Base-by-base conservation (phyloP, 148 eudicot species). In the Linanthus parryae region DNA sequence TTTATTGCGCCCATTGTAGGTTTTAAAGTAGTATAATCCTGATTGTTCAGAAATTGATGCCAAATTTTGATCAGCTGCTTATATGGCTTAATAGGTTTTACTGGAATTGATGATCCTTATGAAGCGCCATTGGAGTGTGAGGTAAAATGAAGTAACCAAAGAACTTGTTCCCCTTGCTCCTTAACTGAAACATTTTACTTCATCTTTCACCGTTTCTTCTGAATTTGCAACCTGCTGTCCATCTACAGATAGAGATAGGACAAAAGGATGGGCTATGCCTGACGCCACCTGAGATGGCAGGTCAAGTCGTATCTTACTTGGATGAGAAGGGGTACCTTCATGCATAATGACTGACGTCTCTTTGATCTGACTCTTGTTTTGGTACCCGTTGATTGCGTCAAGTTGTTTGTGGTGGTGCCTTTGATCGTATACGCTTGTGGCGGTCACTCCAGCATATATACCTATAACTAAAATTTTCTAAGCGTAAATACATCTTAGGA, bases 21-120 rank as follows among this genome's bases (percentile, higher is more conserved):
- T n/a, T n/a, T n/a, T n/a, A n/a, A n/a, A n/a, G n/a, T n/a, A n/a
- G n/a, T n/a, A n/a, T n/a, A n/a, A n/a, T n/a, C n/a, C n/a, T n/a
- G n/a, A n/a, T n/a, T n/a, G n/a, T n/a, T n/a, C n/a, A n/a, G n/a
- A n/a, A n/a, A n/a, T n/a, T n/a, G n/a, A n/a, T n/a, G n/a, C n/a
- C n/a, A n/a, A n/a, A n/a, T n/a, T n/a, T n/a, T n/a, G n/a, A n/a
- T 30, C 14, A 30, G n/a, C 41, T 43, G 41, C 34, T 21, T 33
- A 17, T 34, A 33, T 24, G 47, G 29, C 18, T 30, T 28, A 23
- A 13, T 83, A 90, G 97, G 95, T 58, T 90, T 90, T 76, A 90
- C 97, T 52, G 97, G 97, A 37, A 83, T 90, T 21, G 95, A 90
- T 54, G 97, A 90, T 78, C 97, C 97, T 36, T 90, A 85, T 54